Base-by-base conservation (phyloP, 352 stramenopile genomes). In the Phytopythium chamaehyphon region DNA sequence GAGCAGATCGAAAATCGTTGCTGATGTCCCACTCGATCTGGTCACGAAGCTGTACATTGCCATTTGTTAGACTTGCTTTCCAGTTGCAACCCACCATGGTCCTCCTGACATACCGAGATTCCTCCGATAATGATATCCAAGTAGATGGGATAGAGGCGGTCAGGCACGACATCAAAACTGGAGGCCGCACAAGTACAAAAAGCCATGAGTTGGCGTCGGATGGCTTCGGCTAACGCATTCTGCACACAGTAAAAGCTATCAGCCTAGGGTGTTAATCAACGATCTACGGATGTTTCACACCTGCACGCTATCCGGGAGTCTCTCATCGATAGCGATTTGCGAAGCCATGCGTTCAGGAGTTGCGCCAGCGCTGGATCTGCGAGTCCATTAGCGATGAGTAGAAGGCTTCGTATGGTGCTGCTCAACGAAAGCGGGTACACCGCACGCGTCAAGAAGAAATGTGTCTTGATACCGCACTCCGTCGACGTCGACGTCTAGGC, bases 11-110 rank as follows among this genome's bases (percentile, higher is more conserved):
- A 39, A 69, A 80, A 43, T 76, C 62, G 36, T 73, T 80, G 31
- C 63, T 76, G 28, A 88, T 77, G 47, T 91, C 78, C 81, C 81
- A 91, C 49, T 91, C 81, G 24, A 91, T 87, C 54, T 90, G 81
- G 59, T 91, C 81, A 9, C 73, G 77, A 4, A 91, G 57, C 81
- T 91, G 51, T 26, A 36, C 38, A 42, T 38, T 18, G 47, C 33
- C 28, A 28, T 47, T 28, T 18, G 43, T 7, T 16, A n/a, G n/a
- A n/a, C n/a, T n/a, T n/a, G n/a, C n/a, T n/a, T n/a, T n/a, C n/a
- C n/a, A n/a, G n/a, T n/a, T n/a, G n/a, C n/a, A n/a, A n/a, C n/a
- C n/a, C 40, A 51, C 31, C 47, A 14, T 14, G 16, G 10, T 26
- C 9, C 6, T 7, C 6, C 16, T 54, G 14, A 72, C 75, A 40